Base-by-base conservation (phyloP, 2,329 filamentous ascomycete species). In the Penicillium brasilianum region DNA sequence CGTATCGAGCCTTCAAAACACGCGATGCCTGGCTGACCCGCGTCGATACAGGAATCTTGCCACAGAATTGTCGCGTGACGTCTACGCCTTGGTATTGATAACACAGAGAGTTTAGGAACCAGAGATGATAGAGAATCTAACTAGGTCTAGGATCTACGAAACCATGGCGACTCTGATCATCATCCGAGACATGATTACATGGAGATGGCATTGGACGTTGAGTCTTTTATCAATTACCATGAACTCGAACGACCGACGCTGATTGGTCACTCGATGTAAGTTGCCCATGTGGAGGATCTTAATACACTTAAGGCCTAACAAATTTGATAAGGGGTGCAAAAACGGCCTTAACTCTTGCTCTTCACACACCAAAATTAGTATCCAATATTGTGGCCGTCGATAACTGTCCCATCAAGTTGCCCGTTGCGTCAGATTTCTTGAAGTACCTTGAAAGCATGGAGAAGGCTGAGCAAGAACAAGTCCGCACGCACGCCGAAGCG, bases 121-220 rank as follows among this genome's bases (percentile, higher is more conserved):
- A 25, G 13, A 36, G 25, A n/a, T n/a, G 11, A 46, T 3, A 25
- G 9, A 1, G 0, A 32, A 22, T 34, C n/a, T 36, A 46, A 56
- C 9, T 28, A 6, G 25, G 25, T 3, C 6, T 61, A 92, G 89
- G 93, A 97, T 76, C 85, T 96, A 30, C 87, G 93, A 70, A 97
- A 97, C 74, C 93, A 97, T 79, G 93, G 93, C 71, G 90, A 96
- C 54, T 95, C 92, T 1, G 90, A 91, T 0, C 93, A 97, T 75
- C 67, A 71, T 30, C 63, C 58, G 0, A 61, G 59, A 20, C 68
- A 71, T 25, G 57, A 65, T 37, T 71, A 71, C 36, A 60, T 58
- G 57, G 67, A 69, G 39, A 63, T 71, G 57, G 67, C 68, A n/a
- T 59, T 65, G 22, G 68, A 71, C 34, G 66, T 71, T 44, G 63